Conservation (phyloP, 208 protist genomes). For the Strigomonas culicis region DNA sequence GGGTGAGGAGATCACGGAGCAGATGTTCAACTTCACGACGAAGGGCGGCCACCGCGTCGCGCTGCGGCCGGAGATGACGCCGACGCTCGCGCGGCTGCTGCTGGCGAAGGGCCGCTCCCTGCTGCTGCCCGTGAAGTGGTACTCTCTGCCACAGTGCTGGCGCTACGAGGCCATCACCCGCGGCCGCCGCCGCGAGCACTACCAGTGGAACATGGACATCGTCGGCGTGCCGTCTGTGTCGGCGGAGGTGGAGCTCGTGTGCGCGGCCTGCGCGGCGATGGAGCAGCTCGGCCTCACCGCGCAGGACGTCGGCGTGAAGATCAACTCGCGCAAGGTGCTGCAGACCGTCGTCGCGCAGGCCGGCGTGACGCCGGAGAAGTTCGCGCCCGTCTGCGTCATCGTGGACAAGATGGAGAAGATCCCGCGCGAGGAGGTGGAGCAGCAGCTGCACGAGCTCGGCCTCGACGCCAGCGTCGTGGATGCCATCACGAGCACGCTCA, state of each 20-base stretch:
- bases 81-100: constrained; percentile 90
- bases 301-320: constrained; percentile 92
- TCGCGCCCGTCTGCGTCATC: constrained; percentile 92
- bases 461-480: constrained; percentile 61
- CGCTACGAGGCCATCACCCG: constrained; percentile 94
- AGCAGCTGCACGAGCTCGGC: constrained; percentile 59
- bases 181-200: constrained; percentile 94
- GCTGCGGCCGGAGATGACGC: constrained; percentile 96
- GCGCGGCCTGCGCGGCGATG: constrained; percentile 81
- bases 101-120: constrained; percentile 87
- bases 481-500: constrained; percentile 71
- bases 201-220: constrained; percentile 98
- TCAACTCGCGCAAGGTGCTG: constrained; percentile 91
- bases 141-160: constrained; percentile 96
- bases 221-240: constrained; percentile 86
- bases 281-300: constrained; percentile 73
- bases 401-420: constrained; percentile 96
- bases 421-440: constrained; percentile 76
- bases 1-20: constrained; percentile 95
- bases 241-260: constrained; percentile 94
- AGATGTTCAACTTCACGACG: constrained; percentile 97
- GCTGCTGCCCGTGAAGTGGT: constrained; percentile 94
- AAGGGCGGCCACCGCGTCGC: constrained; percentile 90
- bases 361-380: constrained; percentile 75
- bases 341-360: constrained; percentile 77